These are phyloP conservation scores for Histomonas meleagridis DNA, from an alignment of 208 protist genomes.

Conservation along the genomic window DNA sequence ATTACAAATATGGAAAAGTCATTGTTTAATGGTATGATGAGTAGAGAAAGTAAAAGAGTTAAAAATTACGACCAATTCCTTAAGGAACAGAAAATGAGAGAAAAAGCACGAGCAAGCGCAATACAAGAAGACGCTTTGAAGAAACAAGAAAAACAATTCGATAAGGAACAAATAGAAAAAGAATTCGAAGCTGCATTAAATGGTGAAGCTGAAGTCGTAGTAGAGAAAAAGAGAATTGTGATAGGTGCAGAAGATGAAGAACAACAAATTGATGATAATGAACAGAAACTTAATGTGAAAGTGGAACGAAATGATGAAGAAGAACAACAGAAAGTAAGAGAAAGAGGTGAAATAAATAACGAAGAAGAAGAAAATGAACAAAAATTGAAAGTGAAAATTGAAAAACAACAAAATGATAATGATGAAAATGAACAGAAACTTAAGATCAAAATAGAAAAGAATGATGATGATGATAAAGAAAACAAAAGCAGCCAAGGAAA, in stretches of 20 bases:
- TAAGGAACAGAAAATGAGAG: conserved; percentile 35
- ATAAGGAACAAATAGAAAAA: neutral
- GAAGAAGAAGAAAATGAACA: neutral
- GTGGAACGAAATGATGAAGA: neutral
- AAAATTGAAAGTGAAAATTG: neutral
- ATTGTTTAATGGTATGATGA: neutral
- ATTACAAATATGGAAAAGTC: neutral
- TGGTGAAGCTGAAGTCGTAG: neutral
- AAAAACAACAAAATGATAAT: neutral
- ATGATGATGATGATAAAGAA: neutral
- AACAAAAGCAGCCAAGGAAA: neutral
- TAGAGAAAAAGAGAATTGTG: neutral
- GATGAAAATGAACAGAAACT: neutral
- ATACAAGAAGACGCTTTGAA: neutral
- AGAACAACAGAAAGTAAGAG: neutral
- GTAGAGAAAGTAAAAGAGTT: conserved; percentile 24
- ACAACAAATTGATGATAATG: neutral
- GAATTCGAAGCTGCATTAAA: neutral
- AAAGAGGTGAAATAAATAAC: neutral
- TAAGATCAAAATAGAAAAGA: neutral
- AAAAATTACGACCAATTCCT: conserved; percentile 33
- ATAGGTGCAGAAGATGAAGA: neutral
- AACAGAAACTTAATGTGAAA: neutral
- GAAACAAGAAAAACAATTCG: conserved; percentile 7
- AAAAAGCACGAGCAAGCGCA: neutral